A percentile compares a stretch with the other conserved stretches of the same genome.
Evolutionary conservation across 352 stramenopile species (phyloP).

Genomic region (Albugo candida): DNA sequence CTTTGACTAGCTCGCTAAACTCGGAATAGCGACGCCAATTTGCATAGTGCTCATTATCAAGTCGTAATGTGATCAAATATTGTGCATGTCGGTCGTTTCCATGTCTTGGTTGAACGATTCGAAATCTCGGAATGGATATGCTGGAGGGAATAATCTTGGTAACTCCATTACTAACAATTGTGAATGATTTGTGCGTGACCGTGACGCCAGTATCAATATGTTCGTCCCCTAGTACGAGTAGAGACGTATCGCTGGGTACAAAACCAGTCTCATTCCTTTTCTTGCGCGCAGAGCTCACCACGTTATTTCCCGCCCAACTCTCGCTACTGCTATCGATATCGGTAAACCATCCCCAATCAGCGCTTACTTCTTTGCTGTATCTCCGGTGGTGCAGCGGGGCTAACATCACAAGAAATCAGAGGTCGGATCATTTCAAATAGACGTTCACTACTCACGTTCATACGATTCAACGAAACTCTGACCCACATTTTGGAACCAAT

Average conservation of each 20-base stretch:
- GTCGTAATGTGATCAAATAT: conserved; percentile 75
- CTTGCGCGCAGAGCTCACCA: conserved; percentile 37
- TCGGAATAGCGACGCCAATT: conserved; percentile 79
- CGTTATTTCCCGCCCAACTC: conserved; percentile 55
- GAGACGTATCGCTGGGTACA: conserved; percentile 29
- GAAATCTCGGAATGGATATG: conserved; percentile 73
- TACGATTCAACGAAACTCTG: conserved; percentile 59
- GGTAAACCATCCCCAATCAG: conserved; percentile 76
- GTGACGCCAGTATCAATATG: conserved; percentile 67
- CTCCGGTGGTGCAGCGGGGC: conserved; percentile 31
- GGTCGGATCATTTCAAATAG: neutral
- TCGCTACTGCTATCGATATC: conserved; percentile 77
- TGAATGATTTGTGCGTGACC: conserved; percentile 73
- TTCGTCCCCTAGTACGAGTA: conserved; percentile 71
- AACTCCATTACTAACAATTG: conserved; percentile 45
- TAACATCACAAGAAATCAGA: conserved; percentile 9
- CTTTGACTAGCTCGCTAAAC: conserved; percentile 72
- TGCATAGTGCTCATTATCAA: conserved; percentile 69
- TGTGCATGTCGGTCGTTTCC: conserved; percentile 71
- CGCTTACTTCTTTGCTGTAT: conserved; percentile 51
- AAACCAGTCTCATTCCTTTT: conserved; percentile 49
- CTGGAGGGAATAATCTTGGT: conserved; percentile 63
- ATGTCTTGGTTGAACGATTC: conserved; percentile 66
- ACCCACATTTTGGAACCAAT: conserved; percentile 12
- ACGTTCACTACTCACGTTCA: conserved; percentile 3